Conservation (phyloP, 2,329 filamentous ascomycete genomes). For the Fusarium sacchari region DNA sequence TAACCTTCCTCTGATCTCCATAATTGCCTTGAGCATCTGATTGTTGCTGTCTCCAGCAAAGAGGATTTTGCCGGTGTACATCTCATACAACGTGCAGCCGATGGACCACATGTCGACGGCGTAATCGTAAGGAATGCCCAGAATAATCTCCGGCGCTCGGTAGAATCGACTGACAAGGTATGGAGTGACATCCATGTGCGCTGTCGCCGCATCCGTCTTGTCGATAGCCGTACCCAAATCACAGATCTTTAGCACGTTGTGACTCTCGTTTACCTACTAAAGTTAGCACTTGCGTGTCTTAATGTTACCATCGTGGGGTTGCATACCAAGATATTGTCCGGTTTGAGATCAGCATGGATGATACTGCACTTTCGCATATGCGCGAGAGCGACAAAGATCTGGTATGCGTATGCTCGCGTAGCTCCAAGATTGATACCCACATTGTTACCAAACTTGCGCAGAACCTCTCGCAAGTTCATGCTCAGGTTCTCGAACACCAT, state of each 20-base stretch:
- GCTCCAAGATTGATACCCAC: constrained; percentile 90
- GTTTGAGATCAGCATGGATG: constrained; percentile 95
- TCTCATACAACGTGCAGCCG: constrained; percentile 94
- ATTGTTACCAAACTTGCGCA: constrained; percentile 96
- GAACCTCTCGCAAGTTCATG: constrained; percentile 90
- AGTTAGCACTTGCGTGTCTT: constrained; percentile 19
- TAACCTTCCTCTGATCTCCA: constrained; percentile 94
- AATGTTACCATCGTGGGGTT: background rate
- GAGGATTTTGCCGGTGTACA: constrained; percentile 97
- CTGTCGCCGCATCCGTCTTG: constrained; percentile 77
- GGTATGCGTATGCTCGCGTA: constrained; percentile 88
- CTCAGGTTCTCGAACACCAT: constrained; percentile 97
- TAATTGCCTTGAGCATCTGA: constrained; percentile 95
- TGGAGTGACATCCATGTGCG: constrained; percentile 85
- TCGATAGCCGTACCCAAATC: constrained; percentile 97
- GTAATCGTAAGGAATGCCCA: constrained; percentile 96
- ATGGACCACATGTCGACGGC: constrained; percentile 98
- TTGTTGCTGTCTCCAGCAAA: constrained; percentile 97
- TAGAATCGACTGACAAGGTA: constrained; percentile 98
- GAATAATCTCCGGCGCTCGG: constrained; percentile 93
- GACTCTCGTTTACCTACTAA: constrained; percentile 76
- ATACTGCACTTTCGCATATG: constrained; percentile 93
- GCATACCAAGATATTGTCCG: constrained; percentile 90
- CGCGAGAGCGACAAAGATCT: constrained; percentile 90
- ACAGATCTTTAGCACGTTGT: constrained; percentile 90